Base-by-base conservation (phyloP, 306 rosid genomes). In the Coriaria nepalensis region DNA sequence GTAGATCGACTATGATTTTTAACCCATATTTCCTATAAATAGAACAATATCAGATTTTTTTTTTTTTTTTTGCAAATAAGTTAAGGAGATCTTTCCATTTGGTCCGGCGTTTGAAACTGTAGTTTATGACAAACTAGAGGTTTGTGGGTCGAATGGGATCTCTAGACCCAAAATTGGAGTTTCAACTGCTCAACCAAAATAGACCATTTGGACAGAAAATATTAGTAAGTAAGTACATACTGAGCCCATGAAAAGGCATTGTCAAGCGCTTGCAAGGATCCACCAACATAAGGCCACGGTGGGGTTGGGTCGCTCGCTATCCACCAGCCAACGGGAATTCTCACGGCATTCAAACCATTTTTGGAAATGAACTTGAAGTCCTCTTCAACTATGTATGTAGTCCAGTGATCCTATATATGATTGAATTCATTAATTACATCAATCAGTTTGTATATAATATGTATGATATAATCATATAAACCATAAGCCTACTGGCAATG, bases 271-370 rank as follows among this genome's bases (percentile, higher is more conserved):
- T 44, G 14, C 71, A 86, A 71, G 44, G 93, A 86, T 11, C 96
- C 96, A 4, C 73, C 83, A 14, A 82, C 93, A 4, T 73, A 82
- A 29, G 93, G 90, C 35, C 20, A n/a, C 4, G 93, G 93, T 33
- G 93, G 93, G 4, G 35, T 55, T 33, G 96, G 96, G 36, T 74
- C 86, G 37, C 79, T 82, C 38, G 93, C 85, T 49, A 79, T 79
- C 96, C 96, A 86, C 96, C 93, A 86, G 0, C 96, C 96, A 6
- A 86, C 75, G 2, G 93, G 96, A 9, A 86, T 86, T 77, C 96
- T 86, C 38, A 74, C 81, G 0, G 83, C 79, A 43, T 74, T 72
- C 40, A 86, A 36, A 55, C 85, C 85, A 34, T 61, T 76, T 14
- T 12, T 46, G 1, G 72, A 71, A 46, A 82, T 69, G 69, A 74